These are phyloP conservation scores for Russula earlei DNA, from an alignment of 768 basidiomycete genomes.

Conservation along the genomic window DNA sequence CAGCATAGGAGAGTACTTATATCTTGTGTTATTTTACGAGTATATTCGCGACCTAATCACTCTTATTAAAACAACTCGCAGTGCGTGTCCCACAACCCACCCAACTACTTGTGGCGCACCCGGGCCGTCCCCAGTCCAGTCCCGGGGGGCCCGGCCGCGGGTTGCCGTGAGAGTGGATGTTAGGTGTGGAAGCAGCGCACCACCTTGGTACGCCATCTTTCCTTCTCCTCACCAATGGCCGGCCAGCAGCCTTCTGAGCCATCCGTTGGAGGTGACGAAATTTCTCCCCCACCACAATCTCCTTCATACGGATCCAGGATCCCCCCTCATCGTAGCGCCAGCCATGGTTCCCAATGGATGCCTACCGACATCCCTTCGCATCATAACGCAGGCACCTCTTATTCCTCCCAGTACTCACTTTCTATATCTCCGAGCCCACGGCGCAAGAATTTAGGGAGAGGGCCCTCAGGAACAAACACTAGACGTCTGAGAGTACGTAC, in stretches of 20 bases:
- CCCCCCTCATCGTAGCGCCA: conserved; percentile 36
- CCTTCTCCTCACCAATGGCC: conserved; percentile 3
- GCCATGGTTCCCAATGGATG: conserved; percentile 52
- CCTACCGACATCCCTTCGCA: conserved; percentile 49
- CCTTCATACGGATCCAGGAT: conserved; percentile 8
- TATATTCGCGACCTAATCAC: background rate
- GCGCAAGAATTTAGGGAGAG: conserved; percentile 36
- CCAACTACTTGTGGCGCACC: no score
- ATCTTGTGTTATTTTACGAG: background rate
- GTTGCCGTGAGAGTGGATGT: background rate
- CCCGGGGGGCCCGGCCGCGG: background rate
- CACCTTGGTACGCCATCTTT: background rate
- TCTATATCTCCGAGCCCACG: conserved; percentile 39
- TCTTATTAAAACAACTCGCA: no score
- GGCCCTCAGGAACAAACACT: conserved; percentile 41
- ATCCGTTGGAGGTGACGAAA: background rate
- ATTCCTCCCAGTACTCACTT: conserved; percentile 38
- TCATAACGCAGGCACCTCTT: conserved; percentile 62
- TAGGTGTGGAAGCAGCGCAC: background rate
- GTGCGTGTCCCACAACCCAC: no score
- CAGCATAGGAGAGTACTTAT: background rate
- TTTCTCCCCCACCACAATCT: conserved; percentile 20
- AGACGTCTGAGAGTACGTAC: conserved; percentile 38
- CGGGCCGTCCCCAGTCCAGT: no score
- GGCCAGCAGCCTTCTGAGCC: background rate